A percentile compares a stretch with the other conserved stretches of the same genome.
Evolutionary conservation across 768 basidiomycete genomes (phyloP).

Genomic region (Pulveroboletus sp.): DNA sequence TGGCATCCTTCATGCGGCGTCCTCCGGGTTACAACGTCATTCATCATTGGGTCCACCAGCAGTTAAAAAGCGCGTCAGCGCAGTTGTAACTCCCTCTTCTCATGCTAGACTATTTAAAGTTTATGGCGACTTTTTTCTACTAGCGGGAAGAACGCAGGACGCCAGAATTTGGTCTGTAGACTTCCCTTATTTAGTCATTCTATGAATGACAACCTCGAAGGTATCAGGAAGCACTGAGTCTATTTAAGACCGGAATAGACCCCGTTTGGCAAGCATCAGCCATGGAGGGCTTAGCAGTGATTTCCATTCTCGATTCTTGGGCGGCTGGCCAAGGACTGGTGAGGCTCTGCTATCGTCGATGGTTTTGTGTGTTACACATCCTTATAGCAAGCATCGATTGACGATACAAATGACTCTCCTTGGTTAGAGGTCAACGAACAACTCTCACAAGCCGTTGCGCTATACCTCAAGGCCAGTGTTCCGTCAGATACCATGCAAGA

Average conservation of each 20-base stretch:
- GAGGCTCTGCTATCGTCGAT: slow-evolving; percentile 27
- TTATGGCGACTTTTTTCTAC: slow-evolving; percentile 80
- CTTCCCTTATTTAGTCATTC: slow-evolving; percentile 3
- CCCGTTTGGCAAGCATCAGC: slow-evolving; percentile 85
- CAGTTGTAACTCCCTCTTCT: slow-evolving; percentile 65
- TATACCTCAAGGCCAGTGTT: slow-evolving; percentile 59
- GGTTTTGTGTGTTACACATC: slow-evolving; percentile 1
- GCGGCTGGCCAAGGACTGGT: slow-evolving; percentile 67
- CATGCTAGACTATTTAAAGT: slow-evolving; percentile 86
- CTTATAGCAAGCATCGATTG: slow-evolving; percentile 51
- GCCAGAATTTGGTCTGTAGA: slow-evolving; percentile 69
- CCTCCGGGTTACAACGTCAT: slow-evolving; percentile 40
- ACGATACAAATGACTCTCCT: slow-evolving; percentile 59
- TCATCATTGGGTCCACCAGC: slow-evolving; percentile 42
- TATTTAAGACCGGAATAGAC: slow-evolving; percentile 75
- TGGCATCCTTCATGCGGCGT: slow-evolving; percentile 15
- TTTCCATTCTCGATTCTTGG: slow-evolving; percentile 82
- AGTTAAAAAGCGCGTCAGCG: slow-evolving; percentile 56
- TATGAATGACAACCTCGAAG: slow-evolving; percentile 37
- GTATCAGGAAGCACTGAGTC: slow-evolving; percentile 79
- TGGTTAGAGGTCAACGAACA: slow-evolving; percentile 77
- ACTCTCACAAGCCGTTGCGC: slow-evolving; percentile 52
- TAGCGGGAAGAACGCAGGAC: slow-evolving; percentile 83
- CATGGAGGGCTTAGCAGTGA: slow-evolving; percentile 79
- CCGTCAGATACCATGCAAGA: slow-evolving; percentile 49